Conservation (phyloP, 169 alveolate genomes). For the Plasmodium adleri region DNA sequence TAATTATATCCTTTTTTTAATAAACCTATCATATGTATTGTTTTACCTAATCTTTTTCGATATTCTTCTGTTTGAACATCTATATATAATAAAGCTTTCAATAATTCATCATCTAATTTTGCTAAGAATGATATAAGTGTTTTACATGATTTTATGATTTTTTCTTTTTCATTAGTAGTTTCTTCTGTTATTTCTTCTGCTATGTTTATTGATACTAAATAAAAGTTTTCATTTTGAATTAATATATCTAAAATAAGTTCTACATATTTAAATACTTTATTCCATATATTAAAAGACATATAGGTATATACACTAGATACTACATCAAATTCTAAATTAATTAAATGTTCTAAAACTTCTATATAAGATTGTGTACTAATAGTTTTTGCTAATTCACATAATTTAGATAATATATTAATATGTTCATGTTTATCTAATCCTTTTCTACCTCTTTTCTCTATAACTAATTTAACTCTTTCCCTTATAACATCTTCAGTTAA, state of each 20-base stretch:
- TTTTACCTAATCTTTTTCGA: constrained; percentile 86
- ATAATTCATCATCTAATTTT: constrained; percentile 89
- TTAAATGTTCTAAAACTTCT: constrained; percentile 90
- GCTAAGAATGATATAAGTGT: constrained; percentile 88
- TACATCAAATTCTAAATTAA: constrained; percentile 91
- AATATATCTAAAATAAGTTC: constrained; percentile 84
- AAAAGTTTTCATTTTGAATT: constrained; percentile 80
- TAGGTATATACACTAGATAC: constrained; percentile 90
- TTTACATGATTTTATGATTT: constrained; percentile 79
- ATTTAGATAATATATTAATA: constrained; percentile 85
- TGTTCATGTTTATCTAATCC: constrained; percentile 92
- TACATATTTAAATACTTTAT: constrained; percentile 85
- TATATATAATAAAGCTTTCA: constrained; percentile 88
- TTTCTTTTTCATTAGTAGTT: constrained; percentile 40
- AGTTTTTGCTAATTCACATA: constrained; percentile 89
- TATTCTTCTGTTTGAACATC: constrained; percentile 91
- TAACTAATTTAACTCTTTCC: constrained; percentile 87
- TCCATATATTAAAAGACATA: constrained; percentile 88
- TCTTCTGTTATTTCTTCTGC: constrained; percentile 76
- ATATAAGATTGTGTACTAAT: constrained; percentile 86
- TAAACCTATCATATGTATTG: constrained; percentile 83
- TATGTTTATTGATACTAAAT: constrained; percentile 79
- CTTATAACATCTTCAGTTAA: constrained; percentile 87
- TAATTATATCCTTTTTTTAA: constrained; percentile 80
- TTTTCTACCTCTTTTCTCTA: constrained; percentile 91